Evolutionary conservation across 2,329 filamentous ascomycete species (phyloP).

Genomic region (Aspergillus puulaauensis): DNA sequence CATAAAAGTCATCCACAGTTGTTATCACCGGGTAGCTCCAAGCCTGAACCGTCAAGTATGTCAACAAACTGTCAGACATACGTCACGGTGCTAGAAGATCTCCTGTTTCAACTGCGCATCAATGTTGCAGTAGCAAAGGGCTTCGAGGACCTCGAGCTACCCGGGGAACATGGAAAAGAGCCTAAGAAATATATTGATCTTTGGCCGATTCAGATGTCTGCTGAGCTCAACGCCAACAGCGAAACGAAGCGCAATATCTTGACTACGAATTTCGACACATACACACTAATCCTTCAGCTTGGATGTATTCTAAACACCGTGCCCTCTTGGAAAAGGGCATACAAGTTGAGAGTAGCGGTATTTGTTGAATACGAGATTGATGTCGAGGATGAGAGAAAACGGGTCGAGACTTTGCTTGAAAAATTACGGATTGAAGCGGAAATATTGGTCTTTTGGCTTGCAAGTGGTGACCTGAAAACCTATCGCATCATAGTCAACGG

Average conservation of each 20-base stretch:
- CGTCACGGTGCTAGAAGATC: slow-evolving; percentile 78
- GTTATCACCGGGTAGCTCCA: slow-evolving; percentile 47
- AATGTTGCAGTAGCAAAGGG: slow-evolving; percentile 84
- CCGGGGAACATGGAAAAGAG: slow-evolving; percentile 57
- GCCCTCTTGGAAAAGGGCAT: slow-evolving; percentile 73
- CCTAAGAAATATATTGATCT: slow-evolving; percentile 79
- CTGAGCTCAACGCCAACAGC: slow-evolving; percentile 68
- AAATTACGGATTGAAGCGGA: slow-evolving; percentile 80
- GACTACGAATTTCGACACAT: slow-evolving; percentile 90
- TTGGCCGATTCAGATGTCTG: slow-evolving; percentile 93
- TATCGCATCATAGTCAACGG: slow-evolving; percentile 82
- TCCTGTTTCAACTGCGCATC: slow-evolving; percentile 73
- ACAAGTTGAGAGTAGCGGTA: slow-evolving; percentile 72
- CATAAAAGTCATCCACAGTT: slow-evolving; percentile 19
- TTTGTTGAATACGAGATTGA: slow-evolving; percentile 89
- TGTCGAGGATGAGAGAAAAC: slow-evolving; percentile 71
- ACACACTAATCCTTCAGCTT: slow-evolving; percentile 80
- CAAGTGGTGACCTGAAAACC: slow-evolving; percentile 67
- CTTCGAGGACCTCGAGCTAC: slow-evolving; percentile 74
- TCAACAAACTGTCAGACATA: slow-evolving; percentile 72
- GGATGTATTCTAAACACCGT: slow-evolving; percentile 83
- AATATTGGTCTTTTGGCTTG: slow-evolving; percentile 78
- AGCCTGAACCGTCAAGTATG: slow-evolving; percentile 65
- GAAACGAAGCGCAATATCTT: slow-evolving; percentile 65
- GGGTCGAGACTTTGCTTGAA: slow-evolving; percentile 71